Evolutionary conservation across 2,329 filamentous ascomycete species (phyloP).

Genomic region (Hymenoscyphus fructigenus): DNA sequence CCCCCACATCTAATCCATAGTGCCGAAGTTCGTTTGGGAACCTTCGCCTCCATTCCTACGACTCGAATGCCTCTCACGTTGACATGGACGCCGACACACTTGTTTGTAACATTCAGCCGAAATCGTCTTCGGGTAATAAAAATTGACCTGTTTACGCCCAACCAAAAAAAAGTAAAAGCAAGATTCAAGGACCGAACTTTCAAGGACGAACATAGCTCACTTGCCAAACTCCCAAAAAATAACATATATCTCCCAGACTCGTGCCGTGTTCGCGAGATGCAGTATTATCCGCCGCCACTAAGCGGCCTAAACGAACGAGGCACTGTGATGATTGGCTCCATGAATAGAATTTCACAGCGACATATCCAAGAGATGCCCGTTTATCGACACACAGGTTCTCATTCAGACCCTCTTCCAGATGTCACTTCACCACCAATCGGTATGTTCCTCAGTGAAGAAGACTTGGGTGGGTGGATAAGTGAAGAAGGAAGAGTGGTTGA

Average conservation of each 20-base stretch:
- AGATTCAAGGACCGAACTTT: not conserved
- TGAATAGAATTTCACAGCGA: not conserved
- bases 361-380: conserved; percentile 2
- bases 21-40: not conserved
- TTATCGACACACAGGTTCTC: not conserved
- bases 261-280: not conserved
- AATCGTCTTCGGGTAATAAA: conserved; percentile 2
- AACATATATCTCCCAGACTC: conserved; percentile 6
- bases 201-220: not conserved
- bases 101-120: conserved; percentile 1
- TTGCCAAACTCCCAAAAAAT: not conserved
- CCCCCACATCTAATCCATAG: not conserved
- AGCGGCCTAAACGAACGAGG: not conserved
- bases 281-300: conserved; percentile 1
- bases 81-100: conserved; percentile 1
- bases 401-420: not conserved
- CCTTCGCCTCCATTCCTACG: not conserved
- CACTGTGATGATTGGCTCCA: not conserved
- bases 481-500: conserved; percentile 1
- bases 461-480: conserved; percentile 4
- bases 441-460: not conserved
- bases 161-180: not conserved
- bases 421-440: conserved; percentile 1
- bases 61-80: not conserved
- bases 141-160: not conserved